Percentiles rank a stretch among this genome's conserved stretches.
Conservation (phyloP, 179 eudicot genomes). For the Corrigiola litoralis region DNA sequence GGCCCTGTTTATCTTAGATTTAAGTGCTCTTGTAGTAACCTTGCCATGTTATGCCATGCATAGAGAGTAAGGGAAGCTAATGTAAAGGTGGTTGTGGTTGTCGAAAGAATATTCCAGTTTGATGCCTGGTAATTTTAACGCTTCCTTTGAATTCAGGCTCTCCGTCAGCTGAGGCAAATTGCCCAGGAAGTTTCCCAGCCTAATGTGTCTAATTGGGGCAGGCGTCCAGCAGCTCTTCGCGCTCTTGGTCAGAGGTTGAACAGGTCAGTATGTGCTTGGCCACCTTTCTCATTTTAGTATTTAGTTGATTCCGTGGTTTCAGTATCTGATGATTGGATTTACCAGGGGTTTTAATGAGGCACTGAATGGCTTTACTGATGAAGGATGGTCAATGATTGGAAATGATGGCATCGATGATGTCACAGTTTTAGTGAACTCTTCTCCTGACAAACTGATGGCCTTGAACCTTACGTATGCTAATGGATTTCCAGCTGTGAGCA, state of each 20-base stretch:
- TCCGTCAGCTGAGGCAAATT: slow-evolving; percentile 83
- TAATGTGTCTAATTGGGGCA: slow-evolving; percentile 63
- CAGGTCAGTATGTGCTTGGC: slow-evolving; percentile 34
- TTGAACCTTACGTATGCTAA: slow-evolving; percentile 56
- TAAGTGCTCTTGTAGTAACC: background rate
- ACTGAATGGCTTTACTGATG: slow-evolving; percentile 74
- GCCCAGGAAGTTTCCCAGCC: slow-evolving; percentile 79
- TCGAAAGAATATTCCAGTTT: background rate
- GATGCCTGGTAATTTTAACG: background rate
- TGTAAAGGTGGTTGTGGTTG: background rate
- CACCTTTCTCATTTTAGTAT: background rate
- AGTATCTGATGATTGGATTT: slow-evolving; percentile 4
- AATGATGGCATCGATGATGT: slow-evolving; percentile 92
- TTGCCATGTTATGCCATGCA: background rate
- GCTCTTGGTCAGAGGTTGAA: slow-evolving; percentile 80
- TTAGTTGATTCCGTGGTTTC: background rate
- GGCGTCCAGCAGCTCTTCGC: slow-evolving; percentile 86
- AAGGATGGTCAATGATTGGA: slow-evolving; percentile 86
- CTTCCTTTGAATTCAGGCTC: slow-evolving; percentile 41
- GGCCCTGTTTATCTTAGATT: background rate
- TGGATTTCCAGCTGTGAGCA: slow-evolving; percentile 75
- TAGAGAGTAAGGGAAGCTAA: background rate
- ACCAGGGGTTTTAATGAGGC: slow-evolving; percentile 96
- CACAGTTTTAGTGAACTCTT: slow-evolving; percentile 79
- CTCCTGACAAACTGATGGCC: slow-evolving; percentile 74